Evolutionary conservation across 306 rosid genomes (phyloP).

Genomic region (Dryas alaskensis): DNA sequence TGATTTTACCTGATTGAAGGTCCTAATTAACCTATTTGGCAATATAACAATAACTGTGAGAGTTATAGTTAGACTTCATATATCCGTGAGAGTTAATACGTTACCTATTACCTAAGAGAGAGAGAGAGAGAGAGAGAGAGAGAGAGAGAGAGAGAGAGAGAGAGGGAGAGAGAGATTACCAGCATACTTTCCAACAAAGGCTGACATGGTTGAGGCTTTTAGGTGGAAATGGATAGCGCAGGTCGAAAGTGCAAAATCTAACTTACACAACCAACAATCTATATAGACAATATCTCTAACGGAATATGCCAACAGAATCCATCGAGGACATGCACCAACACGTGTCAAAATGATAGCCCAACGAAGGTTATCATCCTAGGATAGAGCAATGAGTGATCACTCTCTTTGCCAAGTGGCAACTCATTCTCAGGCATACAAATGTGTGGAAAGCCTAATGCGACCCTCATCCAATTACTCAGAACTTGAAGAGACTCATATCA

Average conservation of each 20-base stretch:
- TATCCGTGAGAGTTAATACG: no score
- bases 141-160: slow-evolving; percentile 3
- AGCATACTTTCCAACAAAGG: slow-evolving; percentile 91
- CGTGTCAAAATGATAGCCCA: slow-evolving; percentile 70
- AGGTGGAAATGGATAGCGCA: slow-evolving; percentile 21
- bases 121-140: no score
- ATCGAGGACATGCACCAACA: slow-evolving; percentile 29
- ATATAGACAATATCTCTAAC: slow-evolving; percentile 39
- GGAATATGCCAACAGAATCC: slow-evolving; percentile 50
- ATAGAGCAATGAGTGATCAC: slow-evolving; percentile 68
- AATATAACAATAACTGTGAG: no score
- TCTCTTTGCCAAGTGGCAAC: slow-evolving; percentile 51
- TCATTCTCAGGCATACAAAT: slow-evolving; percentile 23
- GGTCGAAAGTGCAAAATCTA: slow-evolving; percentile 42
- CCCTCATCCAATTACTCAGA: slow-evolving; percentile 27
- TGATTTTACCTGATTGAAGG: no score
- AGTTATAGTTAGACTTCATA: no score
- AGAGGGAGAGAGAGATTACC: slow-evolving; percentile 38
- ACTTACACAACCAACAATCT: slow-evolving; percentile 27
- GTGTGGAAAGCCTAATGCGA: slow-evolving; percentile 40
- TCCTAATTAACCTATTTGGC: no score
- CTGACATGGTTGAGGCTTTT: slow-evolving; percentile 62
- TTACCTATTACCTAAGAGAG: background rate
- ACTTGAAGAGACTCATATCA: slow-evolving; percentile 17
- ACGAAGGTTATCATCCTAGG: slow-evolving; percentile 60